Base-by-base conservation (phyloP, 129 eudicot species). In the Saussurea involucrata region DNA sequence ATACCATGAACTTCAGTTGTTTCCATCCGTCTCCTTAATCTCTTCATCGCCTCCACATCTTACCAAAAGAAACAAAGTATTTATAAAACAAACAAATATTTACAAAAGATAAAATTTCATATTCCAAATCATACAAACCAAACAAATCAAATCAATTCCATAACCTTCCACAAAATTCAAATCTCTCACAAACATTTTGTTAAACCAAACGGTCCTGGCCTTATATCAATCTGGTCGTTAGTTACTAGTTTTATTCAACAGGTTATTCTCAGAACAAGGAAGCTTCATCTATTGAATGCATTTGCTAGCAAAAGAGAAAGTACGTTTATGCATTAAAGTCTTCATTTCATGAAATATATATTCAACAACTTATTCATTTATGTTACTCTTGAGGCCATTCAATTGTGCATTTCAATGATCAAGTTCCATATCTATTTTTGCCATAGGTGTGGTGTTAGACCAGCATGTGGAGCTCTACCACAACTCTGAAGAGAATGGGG, bases 401-500 rank as follows among this genome's bases (percentile, higher is more conserved):
- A 22, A 49, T 49, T 49, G 58, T 17, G 7, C 58, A 15, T 49
- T 49, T 49, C 21, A 49, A 49, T 49, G 58, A 49, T 49, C 7
- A 49, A 33, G 55, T 13, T 65, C 9, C 55, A 4, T 65, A 31
- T 55, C 0, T 66, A 46, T 49, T 12, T 74, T 68, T 2, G 42
- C 46, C 46, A 21, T 36, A 94, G 98, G 97, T 74, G 80, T 87
- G 24, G 83, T 95, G 64, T 73, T 86, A 53, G 92, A 89, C 77
- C 90, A 83, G 60, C 89, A 91, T 63, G 88, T 82, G 1, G 97
- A 95, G 84, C 83, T 91, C 42, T 95, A 91, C 80, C 86, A 88
- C 77, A 90, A 89, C 75, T 63, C 96, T 15, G 71, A 83, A 72
- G 85, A 79, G n/a, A 90, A 83, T 53, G 36, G 36, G 11, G 87